Conservation (phyloP, 352 stramenopile genomes). For the Pythium insidiosum region DNA sequence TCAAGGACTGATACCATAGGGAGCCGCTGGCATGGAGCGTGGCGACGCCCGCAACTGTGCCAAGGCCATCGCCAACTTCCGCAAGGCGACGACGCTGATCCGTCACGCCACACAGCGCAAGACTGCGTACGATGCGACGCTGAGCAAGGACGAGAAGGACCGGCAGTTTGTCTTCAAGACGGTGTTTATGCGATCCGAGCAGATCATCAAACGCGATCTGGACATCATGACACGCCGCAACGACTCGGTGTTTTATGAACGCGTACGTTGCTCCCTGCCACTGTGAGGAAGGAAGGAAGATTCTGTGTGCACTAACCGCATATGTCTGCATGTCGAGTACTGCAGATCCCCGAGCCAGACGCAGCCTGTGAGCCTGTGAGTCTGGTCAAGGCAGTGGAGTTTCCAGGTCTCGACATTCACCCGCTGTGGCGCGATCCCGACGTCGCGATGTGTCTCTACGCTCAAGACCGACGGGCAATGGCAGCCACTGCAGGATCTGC, state of each 20-base stretch:
- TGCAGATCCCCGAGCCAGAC: constrained; percentile 42
- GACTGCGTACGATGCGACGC: constrained; percentile 29
- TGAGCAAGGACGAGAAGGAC: constrained; percentile 27
- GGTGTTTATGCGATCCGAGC: constrained; percentile 43
- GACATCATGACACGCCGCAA: constrained; percentile 66
- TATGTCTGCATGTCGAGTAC: not conserved
- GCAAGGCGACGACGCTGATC: constrained; percentile 30
- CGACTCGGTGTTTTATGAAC: constrained; percentile 62
- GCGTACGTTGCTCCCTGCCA: constrained; percentile 17
- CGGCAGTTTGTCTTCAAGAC: constrained; percentile 25
- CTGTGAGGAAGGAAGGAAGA: not conserved
- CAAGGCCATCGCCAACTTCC: constrained; percentile 53
- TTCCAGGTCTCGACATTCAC: constrained; percentile 22
- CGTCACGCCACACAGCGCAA: constrained; percentile 22
- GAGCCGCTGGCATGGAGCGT: constrained; percentile 38
- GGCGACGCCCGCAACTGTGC: constrained; percentile 39
- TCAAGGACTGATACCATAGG: constrained; percentile 7
- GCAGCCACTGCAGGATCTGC: not conserved
- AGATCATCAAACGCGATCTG: constrained; percentile 58
- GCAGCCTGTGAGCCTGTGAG: constrained; percentile 27
- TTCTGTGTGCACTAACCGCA: no score
- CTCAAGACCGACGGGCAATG: constrained; percentile 4
- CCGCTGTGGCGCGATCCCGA: constrained; percentile 39
- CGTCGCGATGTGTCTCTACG: constrained; percentile 38
- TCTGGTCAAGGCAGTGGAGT: constrained; percentile 34